Evolutionary conservation across 768 basidiomycete genomes (phyloP), one percentile per base, ranked within the genome.

Genomic region (Naematelia aurantialba): DNA sequence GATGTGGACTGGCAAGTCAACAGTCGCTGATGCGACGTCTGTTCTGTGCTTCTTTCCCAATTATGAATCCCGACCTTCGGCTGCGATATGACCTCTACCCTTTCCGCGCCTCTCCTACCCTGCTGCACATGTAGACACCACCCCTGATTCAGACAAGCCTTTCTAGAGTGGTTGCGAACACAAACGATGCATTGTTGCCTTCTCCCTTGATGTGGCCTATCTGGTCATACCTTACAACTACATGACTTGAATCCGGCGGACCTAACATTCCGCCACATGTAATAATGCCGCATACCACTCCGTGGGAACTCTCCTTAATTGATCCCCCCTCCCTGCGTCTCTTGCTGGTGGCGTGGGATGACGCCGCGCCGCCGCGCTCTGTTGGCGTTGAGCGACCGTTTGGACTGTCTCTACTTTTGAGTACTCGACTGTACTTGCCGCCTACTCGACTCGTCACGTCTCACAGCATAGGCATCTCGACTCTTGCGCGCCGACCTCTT

Each of bases 71-170:
- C n/a, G n/a, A n/a, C n/a, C n/a, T n/a, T n/a, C n/a, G n/a, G n/a
- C n/a, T n/a, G n/a, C n/a, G n/a, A n/a, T n/a, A n/a, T n/a, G n/a
- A n/a, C n/a, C n/a, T n/a, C n/a, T n/a, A n/a, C n/a, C 52, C 14
- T 55, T 26, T 26, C 30, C 17, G 17, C 25, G 25, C 49, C 45
- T 17, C 25, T 51, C 27, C 47, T 24, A 29, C 26, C 22, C 27
- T 31, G 29, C 52, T 25, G 42, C 17, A 31, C 51, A 30, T 22
- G 26, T 52, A 70, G 73, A 75, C 66, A 68, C 63, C 25, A 70
- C 69, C 19, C 73, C 73, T 17, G 73, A 62, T 24, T 72, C 65
- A n/a, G 73, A 75, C 61, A 75, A 75, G 58, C 73, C 73, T 19
- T 74, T 74, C 69, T 74, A 69, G 58, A 30, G 14, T 27, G 22